Evolutionary conservation across 2,329 filamentous ascomycete species (phyloP).

Genomic region (Verticillium isaacii): DNA sequence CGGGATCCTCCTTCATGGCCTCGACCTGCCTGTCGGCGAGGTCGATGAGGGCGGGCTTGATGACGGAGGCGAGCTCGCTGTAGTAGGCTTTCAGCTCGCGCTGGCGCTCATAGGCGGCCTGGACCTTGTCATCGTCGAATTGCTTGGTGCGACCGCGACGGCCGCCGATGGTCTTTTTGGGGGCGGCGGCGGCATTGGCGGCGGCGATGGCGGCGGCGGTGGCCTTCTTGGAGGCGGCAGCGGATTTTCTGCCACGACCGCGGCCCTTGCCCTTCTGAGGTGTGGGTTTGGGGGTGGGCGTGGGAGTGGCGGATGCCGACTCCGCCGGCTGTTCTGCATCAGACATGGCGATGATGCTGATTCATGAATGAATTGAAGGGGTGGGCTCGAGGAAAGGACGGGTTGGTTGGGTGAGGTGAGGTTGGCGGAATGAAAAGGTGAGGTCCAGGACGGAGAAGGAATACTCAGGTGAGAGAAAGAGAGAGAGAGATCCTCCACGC

Average conservation of each 20-base stretch:
- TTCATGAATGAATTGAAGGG: slow-evolving; percentile 17
- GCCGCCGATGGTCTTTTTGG: slow-evolving; percentile 23
- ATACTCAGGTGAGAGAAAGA: not conserved
- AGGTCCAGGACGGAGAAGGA: not conserved
- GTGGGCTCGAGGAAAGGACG: not conserved
- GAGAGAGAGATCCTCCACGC: not conserved
- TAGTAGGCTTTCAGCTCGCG: slow-evolving; percentile 63
- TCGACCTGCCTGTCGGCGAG: slow-evolving; percentile 57
- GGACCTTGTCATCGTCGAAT: slow-evolving; percentile 48
- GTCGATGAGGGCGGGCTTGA: slow-evolving; percentile 63
- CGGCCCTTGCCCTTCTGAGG: slow-evolving; percentile 16
- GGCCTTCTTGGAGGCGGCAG: slow-evolving; percentile 17
- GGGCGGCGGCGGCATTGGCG: slow-evolving; percentile 21
- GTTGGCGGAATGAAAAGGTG: not conserved
- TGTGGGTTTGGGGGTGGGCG: slow-evolving; percentile 13
- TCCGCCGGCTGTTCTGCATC: slow-evolving; percentile 12
- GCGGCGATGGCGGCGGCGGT: slow-evolving; percentile 18
- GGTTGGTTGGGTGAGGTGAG: not conserved
- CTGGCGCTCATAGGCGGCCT: slow-evolving; percentile 58
- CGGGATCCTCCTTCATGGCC: slow-evolving; percentile 48
- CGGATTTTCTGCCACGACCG: slow-evolving; percentile 13
- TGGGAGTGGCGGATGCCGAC: slow-evolving; percentile 3
- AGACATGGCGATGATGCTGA: slow-evolving; percentile 24
- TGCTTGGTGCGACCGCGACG: slow-evolving; percentile 51
- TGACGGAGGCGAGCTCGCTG: slow-evolving; percentile 54